Evolutionary conservation across 2,329 filamentous ascomycete species (phyloP), one percentile per base, ranked within the genome.

Genomic region (Nemania abortiva): DNA sequence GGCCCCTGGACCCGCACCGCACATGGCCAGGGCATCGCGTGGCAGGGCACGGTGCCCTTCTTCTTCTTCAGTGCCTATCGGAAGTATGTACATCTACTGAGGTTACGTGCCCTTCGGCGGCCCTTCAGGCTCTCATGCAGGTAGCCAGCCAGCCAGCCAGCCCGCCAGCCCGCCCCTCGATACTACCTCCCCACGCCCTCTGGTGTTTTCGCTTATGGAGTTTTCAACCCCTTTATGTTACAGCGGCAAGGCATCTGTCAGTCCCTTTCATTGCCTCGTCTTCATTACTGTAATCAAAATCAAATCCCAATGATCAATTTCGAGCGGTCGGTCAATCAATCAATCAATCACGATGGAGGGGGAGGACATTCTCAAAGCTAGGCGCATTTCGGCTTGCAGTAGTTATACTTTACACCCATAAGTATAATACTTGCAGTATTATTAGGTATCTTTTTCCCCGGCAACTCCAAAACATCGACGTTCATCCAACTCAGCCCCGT

Each of bases 61-160:
- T 42, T 42, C 37, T 34, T 34, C 31, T 34, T 34, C 31, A 34
- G 31, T 9, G 31, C 31, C 37, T 42, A 15, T 42, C 7, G n/a
- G n/a, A n/a, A n/a, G n/a, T n/a, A n/a, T n/a, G n/a, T n/a, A n/a
- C n/a, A n/a, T n/a, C n/a, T n/a, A n/a, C n/a, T n/a, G n/a, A 15
- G 13, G 37, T 10, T 42, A 15, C 6, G 13, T 29, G n/a, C 34
- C 55, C n/a, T 45, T 53, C 34, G 22, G 27, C 34, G 24, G 37
- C 53, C 45, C 49, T 66, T 66, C 31, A 61, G 39, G 63, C 56
- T 54, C 39, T 39, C 13, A n/a, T 49, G 49, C 50, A 31, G 45
- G 37, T 15, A 42, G 37, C 6, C 7, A 42, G 37, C n/a, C n/a
- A n/a, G n/a, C n/a, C n/a, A n/a, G n/a, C n/a, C n/a, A n/a, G n/a